Evolutionary conservation across 192 early-diverging fungal genomes (phyloP).

Genomic region (Backusella liffmaniae): DNA sequence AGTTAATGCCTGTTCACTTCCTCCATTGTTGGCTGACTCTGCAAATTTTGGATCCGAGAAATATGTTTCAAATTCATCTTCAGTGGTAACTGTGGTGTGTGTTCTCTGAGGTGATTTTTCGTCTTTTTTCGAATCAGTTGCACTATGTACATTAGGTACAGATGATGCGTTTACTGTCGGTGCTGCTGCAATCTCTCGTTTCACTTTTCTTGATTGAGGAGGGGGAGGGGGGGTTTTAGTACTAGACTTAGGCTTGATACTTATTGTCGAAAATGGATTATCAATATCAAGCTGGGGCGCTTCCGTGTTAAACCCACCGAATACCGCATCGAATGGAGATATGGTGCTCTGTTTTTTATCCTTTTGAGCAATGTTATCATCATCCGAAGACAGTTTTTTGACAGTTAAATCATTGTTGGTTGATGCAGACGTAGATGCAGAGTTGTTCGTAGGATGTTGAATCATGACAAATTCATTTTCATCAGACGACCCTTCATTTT

Average conservation of each 20-base stretch:
- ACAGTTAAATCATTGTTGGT: not conserved
- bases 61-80: conserved; percentile 33
- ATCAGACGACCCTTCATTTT: not conserved
- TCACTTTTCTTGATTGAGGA: conserved; percentile 3
- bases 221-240: not conserved
- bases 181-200: not conserved
- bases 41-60: conserved; percentile 24
- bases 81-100: not conserved
- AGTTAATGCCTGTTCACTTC: not conserved
- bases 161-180: not conserved
- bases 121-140: not conserved
- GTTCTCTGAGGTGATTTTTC: not conserved
- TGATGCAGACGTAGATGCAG: not conserved
- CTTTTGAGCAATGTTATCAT: not conserved
- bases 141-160: not conserved
- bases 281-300: not conserved
- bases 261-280: not conserved
- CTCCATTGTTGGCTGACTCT: not conserved
- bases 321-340: conserved; percentile 24
- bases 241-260: not conserved
- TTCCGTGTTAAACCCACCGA: conserved; percentile 4
- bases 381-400: not conserved
- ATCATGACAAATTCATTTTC: conserved; percentile 16
- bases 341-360: not conserved
- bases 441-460: not conserved